Conservation (phyloP, 2,329 filamentous ascomycete genomes). For the Botrytis hyacinthi region DNA sequence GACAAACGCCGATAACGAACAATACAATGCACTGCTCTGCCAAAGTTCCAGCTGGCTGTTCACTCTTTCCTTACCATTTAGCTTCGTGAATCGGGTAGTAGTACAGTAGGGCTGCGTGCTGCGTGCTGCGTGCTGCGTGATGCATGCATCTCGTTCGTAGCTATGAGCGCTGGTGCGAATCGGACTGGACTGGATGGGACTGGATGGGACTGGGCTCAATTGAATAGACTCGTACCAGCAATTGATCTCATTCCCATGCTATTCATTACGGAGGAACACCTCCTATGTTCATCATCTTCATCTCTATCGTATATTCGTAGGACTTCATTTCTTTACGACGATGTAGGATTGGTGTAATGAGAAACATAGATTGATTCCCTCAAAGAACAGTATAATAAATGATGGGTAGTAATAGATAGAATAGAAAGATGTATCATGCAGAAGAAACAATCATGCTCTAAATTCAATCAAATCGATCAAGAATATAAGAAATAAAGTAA, state of each 20-base stretch:
- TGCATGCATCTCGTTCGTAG: neutral
- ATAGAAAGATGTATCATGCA: neutral
- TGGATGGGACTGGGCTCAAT: neutral
- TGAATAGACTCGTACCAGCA: neutral
- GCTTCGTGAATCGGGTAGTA: neutral
- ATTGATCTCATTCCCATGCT: neutral
- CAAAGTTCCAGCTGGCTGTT: neutral
- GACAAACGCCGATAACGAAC: neutral
- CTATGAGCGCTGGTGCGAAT: neutral
- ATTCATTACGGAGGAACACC: neutral
- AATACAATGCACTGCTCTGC: neutral
- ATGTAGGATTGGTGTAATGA: neutral
- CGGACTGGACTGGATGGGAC: neutral
- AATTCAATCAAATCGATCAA: no score
- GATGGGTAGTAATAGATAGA: neutral
- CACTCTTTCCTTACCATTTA: neutral
- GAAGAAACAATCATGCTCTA: no score
- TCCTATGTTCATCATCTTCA: neutral
- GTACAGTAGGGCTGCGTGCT: neutral
- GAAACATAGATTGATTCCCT: neutral
- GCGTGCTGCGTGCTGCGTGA: neutral
- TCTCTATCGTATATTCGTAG: neutral
- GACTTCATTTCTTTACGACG: neutral
- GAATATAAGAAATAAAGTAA: no score
- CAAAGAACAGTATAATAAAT: neutral